Conservation (phyloP, 129 eudicot species). For the Sambucus nigra region DNA sequence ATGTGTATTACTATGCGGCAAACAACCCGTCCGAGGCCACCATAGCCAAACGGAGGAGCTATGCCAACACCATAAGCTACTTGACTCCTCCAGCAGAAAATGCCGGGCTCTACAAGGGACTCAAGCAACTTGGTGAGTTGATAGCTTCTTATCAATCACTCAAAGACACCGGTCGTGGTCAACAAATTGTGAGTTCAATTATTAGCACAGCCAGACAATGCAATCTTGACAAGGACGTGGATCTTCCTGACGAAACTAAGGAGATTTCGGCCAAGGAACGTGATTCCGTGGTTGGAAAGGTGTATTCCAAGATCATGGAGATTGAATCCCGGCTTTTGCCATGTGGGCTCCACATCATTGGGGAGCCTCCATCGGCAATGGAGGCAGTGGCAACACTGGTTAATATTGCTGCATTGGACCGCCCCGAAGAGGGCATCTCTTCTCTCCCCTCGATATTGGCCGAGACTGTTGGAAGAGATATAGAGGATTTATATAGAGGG, state of each 20-base stretch:
- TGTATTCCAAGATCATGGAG: slow-evolving; percentile 97
- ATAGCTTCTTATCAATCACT: slow-evolving; percentile 92
- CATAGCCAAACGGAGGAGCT: slow-evolving; percentile 85
- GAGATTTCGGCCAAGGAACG: slow-evolving; percentile 71
- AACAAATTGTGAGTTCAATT: slow-evolving; percentile 86
- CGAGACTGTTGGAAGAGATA: slow-evolving; percentile 70
- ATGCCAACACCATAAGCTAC: slow-evolving; percentile 93
- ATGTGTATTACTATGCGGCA: slow-evolving; percentile 91
- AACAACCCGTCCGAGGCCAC: slow-evolving; percentile 99
- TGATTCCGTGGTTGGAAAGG: slow-evolving; percentile 89
- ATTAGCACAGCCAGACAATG: slow-evolving; percentile 94
- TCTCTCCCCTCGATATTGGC: slow-evolving; percentile 90
- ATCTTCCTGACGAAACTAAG: slow-evolving; percentile 79
- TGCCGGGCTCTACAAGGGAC: slow-evolving; percentile 98
- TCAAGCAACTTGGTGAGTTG: slow-evolving; percentile 94
- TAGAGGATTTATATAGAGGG: slow-evolving; percentile 89
- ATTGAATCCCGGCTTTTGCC: slow-evolving; percentile 89
- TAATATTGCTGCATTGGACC: slow-evolving; percentile 92
- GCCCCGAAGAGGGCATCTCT: slow-evolving; percentile 78
- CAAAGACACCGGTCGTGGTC: slow-evolving; percentile 93
- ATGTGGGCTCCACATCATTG: slow-evolving; percentile 95
- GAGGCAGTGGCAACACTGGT: slow-evolving; percentile 98
- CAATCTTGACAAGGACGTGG: slow-evolving; percentile 98
- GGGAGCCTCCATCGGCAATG: slow-evolving; percentile 99
- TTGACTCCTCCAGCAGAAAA: slow-evolving; percentile 99